phyloP scores from a whole-genome alignment of 345 rosid species.

The Zanthoxylum bungeanum region DNA sequence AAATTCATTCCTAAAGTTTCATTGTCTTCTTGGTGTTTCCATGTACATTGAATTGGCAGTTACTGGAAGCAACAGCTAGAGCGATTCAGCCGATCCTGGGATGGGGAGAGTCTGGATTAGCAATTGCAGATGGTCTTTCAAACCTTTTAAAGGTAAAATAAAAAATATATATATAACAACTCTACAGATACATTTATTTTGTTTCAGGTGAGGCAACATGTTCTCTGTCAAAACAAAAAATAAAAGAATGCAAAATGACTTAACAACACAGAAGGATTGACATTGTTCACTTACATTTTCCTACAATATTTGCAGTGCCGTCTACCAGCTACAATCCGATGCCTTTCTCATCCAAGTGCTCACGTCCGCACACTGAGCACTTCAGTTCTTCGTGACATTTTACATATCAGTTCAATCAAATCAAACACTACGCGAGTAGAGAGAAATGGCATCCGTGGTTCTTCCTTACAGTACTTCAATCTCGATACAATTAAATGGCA shows the following conservation, averaged over 20 bases:
- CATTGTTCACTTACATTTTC: not conserved
- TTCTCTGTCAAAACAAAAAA: not conserved
- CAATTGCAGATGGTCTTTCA: conserved; percentile 86
- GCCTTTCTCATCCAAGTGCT: conserved; percentile 91
- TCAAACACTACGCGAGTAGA: conserved; percentile 36
- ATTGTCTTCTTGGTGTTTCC: not conserved
- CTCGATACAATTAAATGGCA: conserved; percentile 68
- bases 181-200: not conserved
- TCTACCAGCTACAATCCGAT: conserved; percentile 71
- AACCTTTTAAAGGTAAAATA: conserved; percentile 80
- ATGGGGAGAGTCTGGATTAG: conserved; percentile 90
- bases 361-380: conserved; percentile 91
- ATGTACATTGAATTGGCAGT: conserved; percentile 39
- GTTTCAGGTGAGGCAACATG: not conserved
- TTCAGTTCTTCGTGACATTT: conserved; percentile 72
- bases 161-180: not conserved
- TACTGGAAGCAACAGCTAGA: conserved; percentile 94
- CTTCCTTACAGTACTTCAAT: conserved; percentile 49
- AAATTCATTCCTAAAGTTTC: not conserved
- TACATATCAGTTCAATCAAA: conserved; percentile 47
- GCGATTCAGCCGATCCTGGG: conserved; percentile 75
- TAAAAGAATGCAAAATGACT: not conserved
- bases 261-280: not conserved
- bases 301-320: conserved; percentile 71
- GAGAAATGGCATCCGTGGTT: conserved; percentile 49